Percentiles rank a stretch among this genome's conserved stretches.
Conservation (phyloP, 2,329 filamentous ascomycete species). For the Penicillium sp. region DNA sequence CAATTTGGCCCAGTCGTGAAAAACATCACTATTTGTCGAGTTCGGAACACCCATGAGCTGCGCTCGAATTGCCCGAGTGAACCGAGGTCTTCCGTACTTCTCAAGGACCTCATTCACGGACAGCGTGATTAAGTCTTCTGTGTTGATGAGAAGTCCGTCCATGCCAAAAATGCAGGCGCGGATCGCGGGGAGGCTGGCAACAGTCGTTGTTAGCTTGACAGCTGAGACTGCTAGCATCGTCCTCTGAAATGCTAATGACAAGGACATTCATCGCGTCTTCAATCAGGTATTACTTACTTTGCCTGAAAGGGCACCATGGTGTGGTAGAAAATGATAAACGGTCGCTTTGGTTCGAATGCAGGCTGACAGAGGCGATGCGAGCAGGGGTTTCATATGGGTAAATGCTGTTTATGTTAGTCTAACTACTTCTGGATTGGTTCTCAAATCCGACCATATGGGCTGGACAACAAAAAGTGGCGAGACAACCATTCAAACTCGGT, state of each 20-base stretch:
- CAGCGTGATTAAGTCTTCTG: slow-evolving; percentile 34
- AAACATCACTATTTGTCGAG: slow-evolving; percentile 28
- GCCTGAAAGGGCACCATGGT: neutral
- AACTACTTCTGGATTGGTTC: too few relatives aligned
- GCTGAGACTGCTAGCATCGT: too few relatives aligned
- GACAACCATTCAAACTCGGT: too few relatives aligned
- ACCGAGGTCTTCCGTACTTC: slow-evolving; percentile 20
- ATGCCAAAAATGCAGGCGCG: slow-evolving; percentile 40
- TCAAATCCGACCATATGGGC: too few relatives aligned
- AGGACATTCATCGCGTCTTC: neutral
- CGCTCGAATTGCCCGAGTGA: slow-evolving; percentile 20
- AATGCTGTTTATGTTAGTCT: too few relatives aligned
- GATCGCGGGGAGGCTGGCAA: slow-evolving; percentile 25
- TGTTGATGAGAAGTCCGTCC: slow-evolving; percentile 37
- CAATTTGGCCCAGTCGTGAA: slow-evolving; percentile 36
- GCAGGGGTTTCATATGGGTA: too few relatives aligned
- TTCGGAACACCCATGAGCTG: slow-evolving; percentile 27
- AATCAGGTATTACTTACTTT: neutral
- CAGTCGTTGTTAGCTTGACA: slow-evolving; percentile 9
- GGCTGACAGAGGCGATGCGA: too few relatives aligned
- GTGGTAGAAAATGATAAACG: too few relatives aligned
- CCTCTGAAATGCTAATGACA: too few relatives aligned
- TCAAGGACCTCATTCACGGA: slow-evolving; percentile 20
- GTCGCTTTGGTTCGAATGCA: too few relatives aligned
- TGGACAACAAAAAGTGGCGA: too few relatives aligned